Evolutionary conservation across 148 eudicot species (phyloP), one percentile per base, ranked within the genome.

Genomic region (Silene conica): DNA sequence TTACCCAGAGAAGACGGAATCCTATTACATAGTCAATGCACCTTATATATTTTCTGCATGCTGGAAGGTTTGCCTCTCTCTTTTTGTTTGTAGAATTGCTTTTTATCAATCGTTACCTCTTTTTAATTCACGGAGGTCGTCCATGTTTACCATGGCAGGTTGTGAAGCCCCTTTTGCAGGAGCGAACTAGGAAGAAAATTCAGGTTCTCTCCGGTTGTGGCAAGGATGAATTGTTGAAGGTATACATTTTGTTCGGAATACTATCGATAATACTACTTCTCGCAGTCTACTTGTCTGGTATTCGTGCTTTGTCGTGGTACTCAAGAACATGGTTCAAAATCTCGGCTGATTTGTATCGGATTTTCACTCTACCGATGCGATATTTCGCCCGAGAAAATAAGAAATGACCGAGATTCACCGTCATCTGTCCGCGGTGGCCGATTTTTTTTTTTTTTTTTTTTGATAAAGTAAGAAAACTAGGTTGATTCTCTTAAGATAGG

Each of bases 1-100:
- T 87, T 96, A 96, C 83, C 99, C 99, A 28, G 99, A 96, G 89
- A 96, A 96, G 87, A 92, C 99, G 5, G 96, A 90, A 52, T 87
- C 96, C 28, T 96, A 96, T 85, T 96, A 77, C 83, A 88, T 96
- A 43, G 99, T 90, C 45, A 96, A 96, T 78, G 94, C 95, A 45
- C 99, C 99, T 18, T 96, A 92, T 73, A 90, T 96, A 83, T 96
- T 96, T 85, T 96, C 99, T 67, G 97, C 96, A 22, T 96, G 99
- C 84, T 96, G 97, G 99, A 96, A 96, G 99, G 99, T 96, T 79
- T 66, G 85, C 59, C 79, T 68, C 69, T 72, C 50, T 55, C 69
- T 22, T 46, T 4, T 67, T 61, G 43, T 20, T 9, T 26, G 20
- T 9, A 61, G 22, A 68, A 62, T 60, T 9, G 4, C 41, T 63